Conservation (phyloP, 805 yeast genomes). For the Schwanniomyces vanrijiae region DNA sequence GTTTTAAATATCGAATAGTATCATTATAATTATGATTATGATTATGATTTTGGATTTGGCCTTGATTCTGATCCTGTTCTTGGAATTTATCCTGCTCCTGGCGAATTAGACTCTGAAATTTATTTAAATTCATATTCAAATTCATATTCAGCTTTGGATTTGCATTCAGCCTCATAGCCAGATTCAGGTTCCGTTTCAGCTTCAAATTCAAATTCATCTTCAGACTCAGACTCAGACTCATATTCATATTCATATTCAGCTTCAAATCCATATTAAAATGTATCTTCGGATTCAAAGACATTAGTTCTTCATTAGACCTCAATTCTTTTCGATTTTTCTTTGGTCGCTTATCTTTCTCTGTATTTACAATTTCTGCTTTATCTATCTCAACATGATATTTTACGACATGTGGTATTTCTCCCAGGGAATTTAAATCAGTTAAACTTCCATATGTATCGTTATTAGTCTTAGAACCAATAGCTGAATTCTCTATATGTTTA, state of each 20-base stretch:
- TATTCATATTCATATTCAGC: too few species aligned
- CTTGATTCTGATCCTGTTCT: not conserved
- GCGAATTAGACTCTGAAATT: too few species aligned
- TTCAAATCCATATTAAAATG: too few species aligned
- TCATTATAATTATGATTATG: not conserved
- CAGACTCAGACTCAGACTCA: too few species aligned
- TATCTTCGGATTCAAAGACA: too few species aligned
- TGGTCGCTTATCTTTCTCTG: not conserved
- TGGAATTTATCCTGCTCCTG: not conserved
- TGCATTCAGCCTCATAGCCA: too few species aligned
- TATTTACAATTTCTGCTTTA: not conserved
- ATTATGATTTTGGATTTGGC: too few species aligned
- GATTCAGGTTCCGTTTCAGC: too few species aligned
- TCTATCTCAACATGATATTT: not conserved
- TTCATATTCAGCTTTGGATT: too few species aligned
- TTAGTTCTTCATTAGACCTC: too few species aligned
- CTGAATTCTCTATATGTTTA: not conserved
- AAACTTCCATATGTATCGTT: slow-evolving; percentile 6
- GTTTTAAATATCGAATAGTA: slow-evolving; percentile 4
- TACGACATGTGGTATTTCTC: not conserved
- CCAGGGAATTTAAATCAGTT: slow-evolving; percentile 4
- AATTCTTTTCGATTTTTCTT: not conserved
- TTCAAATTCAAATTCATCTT: too few species aligned
- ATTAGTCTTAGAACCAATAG: slow-evolving; percentile 1
- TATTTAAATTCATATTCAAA: too few species aligned